Percentiles rank a stretch among this genome's conserved stretches.
These are phyloP conservation scores for Tricholoma matsutake DNA, from an alignment of 768 basidiomycete species.

Conservation along the genomic window DNA sequence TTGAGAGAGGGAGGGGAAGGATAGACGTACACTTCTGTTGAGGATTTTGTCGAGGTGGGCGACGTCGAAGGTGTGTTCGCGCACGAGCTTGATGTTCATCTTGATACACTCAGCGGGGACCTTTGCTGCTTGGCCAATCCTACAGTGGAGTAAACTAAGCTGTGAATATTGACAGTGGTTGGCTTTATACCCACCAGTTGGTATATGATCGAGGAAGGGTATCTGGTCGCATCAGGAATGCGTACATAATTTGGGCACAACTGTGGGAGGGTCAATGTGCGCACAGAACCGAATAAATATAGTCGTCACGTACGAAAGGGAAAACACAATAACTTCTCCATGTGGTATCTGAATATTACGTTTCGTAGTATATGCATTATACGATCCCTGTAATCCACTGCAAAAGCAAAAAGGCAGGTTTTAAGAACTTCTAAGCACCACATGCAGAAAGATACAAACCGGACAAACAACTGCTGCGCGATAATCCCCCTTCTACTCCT, in stretches of 20 bases:
- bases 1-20: background rate
- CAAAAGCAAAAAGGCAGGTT: background rate
- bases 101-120: constrained; percentile 55
- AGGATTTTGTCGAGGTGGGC: constrained; percentile 56
- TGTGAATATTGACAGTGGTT: background rate
- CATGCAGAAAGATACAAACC: constrained; percentile 42
- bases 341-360: constrained; percentile 72
- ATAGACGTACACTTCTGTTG: constrained; percentile 38
- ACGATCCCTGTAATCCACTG: constrained; percentile 88
- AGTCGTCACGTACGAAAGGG: constrained; percentile 51
- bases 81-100: constrained; percentile 61
- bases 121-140: constrained; percentile 71
- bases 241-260: constrained; percentile 86
- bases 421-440: background rate
- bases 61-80: constrained; percentile 53
- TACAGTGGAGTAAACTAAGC: constrained; percentile 22
- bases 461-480: constrained; percentile 87
- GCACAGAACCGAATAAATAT: background rate
- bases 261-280: constrained; percentile 30
- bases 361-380: constrained; percentile 71
- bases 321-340: constrained; percentile 81
- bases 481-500: constrained; percentile 59
- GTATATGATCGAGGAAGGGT: constrained; percentile 79
- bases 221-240: constrained; percentile 73
- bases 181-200: constrained; percentile 52